Conservation (phyloP, 805 yeast species). For the Teunomyces cretensis region DNA sequence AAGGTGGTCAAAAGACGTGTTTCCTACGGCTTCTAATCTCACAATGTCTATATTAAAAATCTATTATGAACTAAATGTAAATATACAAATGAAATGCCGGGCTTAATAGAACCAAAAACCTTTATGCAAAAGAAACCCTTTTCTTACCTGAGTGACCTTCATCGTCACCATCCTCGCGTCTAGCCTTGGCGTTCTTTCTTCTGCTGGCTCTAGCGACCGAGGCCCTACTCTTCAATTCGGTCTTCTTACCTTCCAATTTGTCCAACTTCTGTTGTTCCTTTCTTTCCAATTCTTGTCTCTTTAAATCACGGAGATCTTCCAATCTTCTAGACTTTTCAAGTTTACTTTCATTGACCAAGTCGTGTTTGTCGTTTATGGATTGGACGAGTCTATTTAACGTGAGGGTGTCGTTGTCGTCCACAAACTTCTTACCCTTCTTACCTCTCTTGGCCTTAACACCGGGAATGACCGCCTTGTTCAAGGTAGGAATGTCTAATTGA, state of each 20-base stretch:
- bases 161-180: slow-evolving; percentile 24
- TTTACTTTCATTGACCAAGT: slow-evolving; percentile 78
- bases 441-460: slow-evolving; percentile 78
- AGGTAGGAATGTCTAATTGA: slow-evolving; percentile 73
- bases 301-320: slow-evolving; percentile 85
- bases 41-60: background rate
- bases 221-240: slow-evolving; percentile 72
- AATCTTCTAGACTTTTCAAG: slow-evolving; percentile 85
- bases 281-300: slow-evolving; percentile 82
- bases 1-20: slow-evolving; percentile 24
- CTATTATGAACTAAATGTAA: slow-evolving; percentile 5
- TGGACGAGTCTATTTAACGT: slow-evolving; percentile 69
- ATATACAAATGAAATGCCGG: background rate
- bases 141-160: slow-evolving; percentile 14
- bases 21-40: slow-evolving; percentile 4
- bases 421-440: slow-evolving; percentile 82
- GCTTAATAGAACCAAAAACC: background rate
- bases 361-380: slow-evolving; percentile 79
- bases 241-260: slow-evolving; percentile 73
- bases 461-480: slow-evolving; percentile 82
- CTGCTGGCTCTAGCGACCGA: slow-evolving; percentile 66
- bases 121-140: slow-evolving; percentile 43
- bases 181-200: slow-evolving; percentile 53
- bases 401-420: slow-evolving; percentile 64
- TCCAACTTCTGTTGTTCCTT: slow-evolving; percentile 69